Evolutionary conservation across 108 stramenopile species (phyloP).

Genomic region (Poteriospumella lacustris): DNA sequence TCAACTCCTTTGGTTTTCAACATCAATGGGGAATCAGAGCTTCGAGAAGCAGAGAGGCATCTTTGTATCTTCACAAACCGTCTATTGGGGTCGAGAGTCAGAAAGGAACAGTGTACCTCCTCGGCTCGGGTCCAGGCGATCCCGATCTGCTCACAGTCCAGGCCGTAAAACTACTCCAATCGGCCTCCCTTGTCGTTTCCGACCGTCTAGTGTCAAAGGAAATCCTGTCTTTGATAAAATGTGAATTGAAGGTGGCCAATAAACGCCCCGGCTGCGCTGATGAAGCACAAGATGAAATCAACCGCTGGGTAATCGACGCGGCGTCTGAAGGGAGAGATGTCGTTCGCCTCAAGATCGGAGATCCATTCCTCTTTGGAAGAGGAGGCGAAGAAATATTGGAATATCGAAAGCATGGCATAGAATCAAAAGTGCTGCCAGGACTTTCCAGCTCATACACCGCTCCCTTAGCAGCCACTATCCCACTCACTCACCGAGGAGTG

Average conservation of each 20-base stretch:
- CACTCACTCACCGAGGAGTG: constrained; percentile 90
- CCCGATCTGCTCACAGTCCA: constrained; percentile 83
- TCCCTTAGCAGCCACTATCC: constrained; percentile 82
- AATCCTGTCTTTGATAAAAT: constrained; percentile 67
- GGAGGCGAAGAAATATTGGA: constrained; percentile 91
- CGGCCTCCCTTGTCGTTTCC: constrained; percentile 72
- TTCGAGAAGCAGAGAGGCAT: too few relatives aligned
- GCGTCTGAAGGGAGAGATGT: constrained; percentile 73
- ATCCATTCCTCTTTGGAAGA: constrained; percentile 94
- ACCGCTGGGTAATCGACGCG: constrained; percentile 76
- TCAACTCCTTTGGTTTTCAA: too few relatives aligned
- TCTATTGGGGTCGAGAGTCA: too few relatives aligned
- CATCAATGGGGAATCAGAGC: too few relatives aligned
- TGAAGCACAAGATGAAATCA: constrained; percentile 84
- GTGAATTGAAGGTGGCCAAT: constrained; percentile 72
- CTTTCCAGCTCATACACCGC: constrained; percentile 88
- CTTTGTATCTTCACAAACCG: too few relatives aligned
- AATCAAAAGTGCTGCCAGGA: constrained; percentile 59
- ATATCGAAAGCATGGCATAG: constrained; percentile 60
- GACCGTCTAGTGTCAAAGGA: constrained; percentile 85
- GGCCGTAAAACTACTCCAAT: constrained; percentile 63
- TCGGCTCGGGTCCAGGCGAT: constrained; percentile 88
- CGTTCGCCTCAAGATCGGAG: constrained; percentile 94
- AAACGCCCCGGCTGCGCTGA: constrained; percentile 91
- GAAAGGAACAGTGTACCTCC: constrained; percentile 55